Evolutionary conservation across 768 basidiomycete genomes (phyloP).

Genomic region (Boletus huronensis): DNA sequence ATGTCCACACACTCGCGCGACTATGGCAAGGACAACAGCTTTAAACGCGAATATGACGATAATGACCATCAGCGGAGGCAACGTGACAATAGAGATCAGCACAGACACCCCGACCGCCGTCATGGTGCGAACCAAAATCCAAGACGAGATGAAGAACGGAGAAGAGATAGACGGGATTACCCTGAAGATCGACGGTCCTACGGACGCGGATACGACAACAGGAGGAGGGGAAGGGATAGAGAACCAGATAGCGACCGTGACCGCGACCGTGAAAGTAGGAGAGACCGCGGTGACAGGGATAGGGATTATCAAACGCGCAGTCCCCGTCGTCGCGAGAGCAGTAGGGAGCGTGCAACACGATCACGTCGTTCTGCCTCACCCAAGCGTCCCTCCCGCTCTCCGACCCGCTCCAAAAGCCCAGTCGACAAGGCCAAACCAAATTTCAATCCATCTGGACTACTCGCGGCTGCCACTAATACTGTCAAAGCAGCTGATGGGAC

Average conservation of each 20-base stretch:
- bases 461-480: conserved; percentile 96
- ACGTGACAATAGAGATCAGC: conserved; percentile 5
- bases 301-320: conserved; percentile 37
- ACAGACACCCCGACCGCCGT: conserved; percentile 14
- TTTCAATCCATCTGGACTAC: conserved; percentile 80
- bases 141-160: conserved; percentile 22
- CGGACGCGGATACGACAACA: conserved; percentile 20
- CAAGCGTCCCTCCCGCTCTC: conserved; percentile 36
- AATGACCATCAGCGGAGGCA: conserved; percentile 8
- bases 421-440: conserved; percentile 81
- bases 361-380: conserved; percentile 61
- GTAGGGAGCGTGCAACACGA: conserved; percentile 31
- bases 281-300: conserved; percentile 33
- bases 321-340: conserved; percentile 26
- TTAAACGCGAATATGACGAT: conserved; percentile 14
- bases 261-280: conserved; percentile 13
- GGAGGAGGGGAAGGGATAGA: conserved; percentile 14
- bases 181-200: conserved; percentile 17
- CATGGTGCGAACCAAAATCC: conserved; percentile 11
- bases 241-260: conserved; percentile 8
- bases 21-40: conserved; percentile 6
- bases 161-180: conserved; percentile 17
- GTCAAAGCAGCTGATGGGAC: conserved; percentile 73
- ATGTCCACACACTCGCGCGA: conserved; percentile 20
- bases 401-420: conserved; percentile 40